These are phyloP conservation scores for Sporisorium reilianum DNA, from an alignment of 1,284 basidiomycete species.

Conservation along the genomic window DNA sequence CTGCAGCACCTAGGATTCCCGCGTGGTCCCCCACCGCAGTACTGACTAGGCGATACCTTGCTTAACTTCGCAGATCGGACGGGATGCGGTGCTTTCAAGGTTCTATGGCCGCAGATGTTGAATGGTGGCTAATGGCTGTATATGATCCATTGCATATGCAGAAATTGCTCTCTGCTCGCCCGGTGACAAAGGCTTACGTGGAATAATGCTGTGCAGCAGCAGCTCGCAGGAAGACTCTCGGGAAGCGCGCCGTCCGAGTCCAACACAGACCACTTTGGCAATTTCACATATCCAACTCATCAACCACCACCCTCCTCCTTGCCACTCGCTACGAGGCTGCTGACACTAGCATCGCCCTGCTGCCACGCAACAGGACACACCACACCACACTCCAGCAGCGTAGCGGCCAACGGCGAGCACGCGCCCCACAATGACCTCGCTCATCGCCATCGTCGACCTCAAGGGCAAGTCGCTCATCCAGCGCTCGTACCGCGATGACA, in stretches of 20 bases:
- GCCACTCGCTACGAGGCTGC: not conserved
- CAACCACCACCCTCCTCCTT: not conserved
- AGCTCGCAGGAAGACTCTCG: conserved; percentile 16
- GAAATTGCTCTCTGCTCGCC: too few species aligned
- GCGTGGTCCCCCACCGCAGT: conserved; percentile 85
- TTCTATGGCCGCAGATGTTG: conserved; percentile 80
- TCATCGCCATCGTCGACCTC: conserved; percentile 93
- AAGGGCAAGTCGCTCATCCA: conserved; percentile 99
- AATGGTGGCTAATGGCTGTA: too few species aligned
- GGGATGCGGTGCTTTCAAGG: conserved; percentile 83
- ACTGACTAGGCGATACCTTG: conserved; percentile 83
- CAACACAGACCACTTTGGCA: conserved; percentile 31
- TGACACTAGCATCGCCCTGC: not conserved
- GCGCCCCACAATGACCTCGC: conserved; percentile 64
- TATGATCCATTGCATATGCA: too few species aligned
- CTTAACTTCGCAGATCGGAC: conserved; percentile 84
- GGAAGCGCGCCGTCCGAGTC: conserved; percentile 8
- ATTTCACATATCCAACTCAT: not conserved
- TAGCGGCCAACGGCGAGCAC: too few species aligned
- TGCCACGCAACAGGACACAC: not conserved
- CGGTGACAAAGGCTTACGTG: not conserved
- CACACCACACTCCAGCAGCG: not conserved
- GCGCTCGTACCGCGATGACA: conserved; percentile 96
- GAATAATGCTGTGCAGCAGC: not conserved
- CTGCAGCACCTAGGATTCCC: conserved; percentile 85